Percentiles rank a stretch among this genome's conserved stretches.
phyloP scores from a whole-genome alignment of 2,329 filamentous ascomycete species.

The Alternaria ventricosa region DNA sequence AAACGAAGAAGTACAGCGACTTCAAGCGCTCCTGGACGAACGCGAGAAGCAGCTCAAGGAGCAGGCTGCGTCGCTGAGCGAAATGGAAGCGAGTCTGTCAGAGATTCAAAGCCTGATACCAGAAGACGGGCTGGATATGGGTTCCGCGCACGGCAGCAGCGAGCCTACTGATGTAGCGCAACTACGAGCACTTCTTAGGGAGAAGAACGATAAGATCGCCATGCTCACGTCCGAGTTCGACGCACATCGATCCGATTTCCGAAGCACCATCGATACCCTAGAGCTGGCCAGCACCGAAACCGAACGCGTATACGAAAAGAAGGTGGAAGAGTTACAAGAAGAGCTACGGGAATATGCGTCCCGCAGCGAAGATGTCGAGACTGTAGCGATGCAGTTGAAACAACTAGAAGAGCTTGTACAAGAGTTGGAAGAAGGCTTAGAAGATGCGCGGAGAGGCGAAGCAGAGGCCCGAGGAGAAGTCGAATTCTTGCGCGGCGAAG shows the following conservation, averaged over 20 bases:
- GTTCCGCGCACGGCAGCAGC: slow-evolving; percentile 52
- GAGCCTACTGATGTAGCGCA: slow-evolving; percentile 71
- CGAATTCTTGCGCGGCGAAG: slow-evolving; percentile 92
- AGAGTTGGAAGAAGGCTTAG: slow-evolving; percentile 93
- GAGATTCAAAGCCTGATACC: slow-evolving; percentile 79
- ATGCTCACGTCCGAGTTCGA: slow-evolving; percentile 95
- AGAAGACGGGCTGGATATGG: slow-evolving; percentile 57
- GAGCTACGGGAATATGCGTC: slow-evolving; percentile 85
- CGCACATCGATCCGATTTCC: slow-evolving; percentile 90
- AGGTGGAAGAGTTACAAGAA: slow-evolving; percentile 82
- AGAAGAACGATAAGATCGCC: slow-evolving; percentile 97
- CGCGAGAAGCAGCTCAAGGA: slow-evolving; percentile 88
- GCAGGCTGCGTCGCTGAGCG: slow-evolving; percentile 78
- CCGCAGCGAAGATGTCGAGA: slow-evolving; percentile 86
- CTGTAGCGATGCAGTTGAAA: slow-evolving; percentile 88
- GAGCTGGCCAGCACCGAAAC: slow-evolving; percentile 96
- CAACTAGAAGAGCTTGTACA: slow-evolving; percentile 95
- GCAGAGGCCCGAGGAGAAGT: slow-evolving; percentile 95
- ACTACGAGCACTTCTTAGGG: slow-evolving; percentile 80
- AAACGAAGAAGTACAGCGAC: slow-evolving; percentile 71
- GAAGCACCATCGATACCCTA: slow-evolving; percentile 94
- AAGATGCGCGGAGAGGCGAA: slow-evolving; percentile 92
- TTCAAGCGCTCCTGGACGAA: slow-evolving; percentile 79
- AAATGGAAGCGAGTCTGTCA: slow-evolving; percentile 89
- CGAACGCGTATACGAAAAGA: slow-evolving; percentile 92